A percentile compares a stretch with the other conserved stretches of the same genome.
phyloP scores from a whole-genome alignment of 495 filamentous ascomycete genomes.

The Bathelium albidoporum region DNA sequence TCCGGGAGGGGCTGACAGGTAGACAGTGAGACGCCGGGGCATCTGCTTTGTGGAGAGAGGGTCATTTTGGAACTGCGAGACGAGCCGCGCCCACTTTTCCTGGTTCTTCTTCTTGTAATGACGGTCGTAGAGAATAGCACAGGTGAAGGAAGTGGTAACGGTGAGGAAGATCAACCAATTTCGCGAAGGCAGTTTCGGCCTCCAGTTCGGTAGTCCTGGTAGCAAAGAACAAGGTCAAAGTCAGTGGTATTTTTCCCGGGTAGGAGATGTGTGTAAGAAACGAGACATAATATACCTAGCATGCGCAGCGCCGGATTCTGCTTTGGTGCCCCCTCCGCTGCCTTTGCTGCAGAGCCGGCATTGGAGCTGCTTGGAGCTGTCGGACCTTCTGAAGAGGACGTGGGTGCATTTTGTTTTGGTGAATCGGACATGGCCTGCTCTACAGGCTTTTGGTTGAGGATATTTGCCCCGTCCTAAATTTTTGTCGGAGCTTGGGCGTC shows the following conservation, averaged over 20 bases:
- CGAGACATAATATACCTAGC: background rate
- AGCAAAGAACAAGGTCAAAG: background rate
- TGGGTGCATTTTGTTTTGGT: background rate
- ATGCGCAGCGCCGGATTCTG: background rate
- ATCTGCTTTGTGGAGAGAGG: slow-evolving; percentile 58
- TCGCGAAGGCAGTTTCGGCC: slow-evolving; percentile 61
- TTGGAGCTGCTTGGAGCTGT: background rate
- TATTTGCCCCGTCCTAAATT: background rate
- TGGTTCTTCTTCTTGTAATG: slow-evolving; percentile 73
- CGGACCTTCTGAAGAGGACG: background rate
- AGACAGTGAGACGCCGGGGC: slow-evolving; percentile 78
- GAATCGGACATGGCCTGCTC: background rate
- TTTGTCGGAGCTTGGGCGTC: background rate
- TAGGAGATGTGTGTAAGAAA: too few relatives aligned
- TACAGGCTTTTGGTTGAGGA: background rate
- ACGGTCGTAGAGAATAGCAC: slow-evolving; percentile 78
- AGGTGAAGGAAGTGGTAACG: slow-evolving; percentile 64
- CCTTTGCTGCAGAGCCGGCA: background rate
- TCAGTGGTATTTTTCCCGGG: too few relatives aligned
- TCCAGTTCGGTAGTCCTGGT: background rate
- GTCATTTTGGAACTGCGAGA: slow-evolving; percentile 77
- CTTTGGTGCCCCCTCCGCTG: background rate
- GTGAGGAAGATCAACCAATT: slow-evolving; percentile 96
- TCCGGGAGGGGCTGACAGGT: slow-evolving; percentile 72
- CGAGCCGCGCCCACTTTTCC: slow-evolving; percentile 74